Conservation (phyloP, 805 yeast species). For the Wickerhamomyces alni region DNA sequence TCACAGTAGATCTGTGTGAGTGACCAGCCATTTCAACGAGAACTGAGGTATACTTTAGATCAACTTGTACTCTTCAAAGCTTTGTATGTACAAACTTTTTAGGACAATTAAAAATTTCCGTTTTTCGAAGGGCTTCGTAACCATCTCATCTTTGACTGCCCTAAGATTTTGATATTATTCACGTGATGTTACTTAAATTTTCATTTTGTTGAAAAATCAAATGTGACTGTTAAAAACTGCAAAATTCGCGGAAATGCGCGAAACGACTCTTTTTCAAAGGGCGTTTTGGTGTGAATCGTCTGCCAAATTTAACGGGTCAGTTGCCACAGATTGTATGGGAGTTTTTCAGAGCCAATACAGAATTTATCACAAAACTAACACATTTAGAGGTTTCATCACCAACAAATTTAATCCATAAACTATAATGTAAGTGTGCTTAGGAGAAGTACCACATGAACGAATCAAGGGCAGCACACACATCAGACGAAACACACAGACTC, state of each 20-base stretch:
- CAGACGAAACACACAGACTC: too few relatives aligned
- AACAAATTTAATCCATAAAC: slow-evolving; percentile 14
- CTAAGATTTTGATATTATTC: not conserved
- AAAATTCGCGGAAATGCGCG: not conserved
- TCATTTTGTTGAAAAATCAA: not conserved
- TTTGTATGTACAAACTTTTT: not conserved
- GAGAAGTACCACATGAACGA: too few relatives aligned
- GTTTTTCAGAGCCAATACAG: slow-evolving; percentile 1
- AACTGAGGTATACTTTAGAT: not conserved
- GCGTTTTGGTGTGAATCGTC: not conserved
- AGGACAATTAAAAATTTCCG: not conserved
- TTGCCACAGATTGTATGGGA: not conserved
- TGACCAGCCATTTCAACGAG: slow-evolving; percentile 53
- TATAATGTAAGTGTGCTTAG: slow-evolving; percentile 16
- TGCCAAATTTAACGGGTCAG: not conserved
- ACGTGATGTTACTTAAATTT: slow-evolving; percentile 6
- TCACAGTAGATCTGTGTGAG: slow-evolving; percentile 79
- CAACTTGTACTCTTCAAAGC: not conserved
- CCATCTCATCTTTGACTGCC: slow-evolving; percentile 9
- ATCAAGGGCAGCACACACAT: too few relatives aligned
- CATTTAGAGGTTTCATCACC: slow-evolving; percentile 1
- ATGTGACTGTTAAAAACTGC: not conserved
- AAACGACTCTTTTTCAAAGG: not conserved
- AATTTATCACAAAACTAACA: slow-evolving; percentile 1
- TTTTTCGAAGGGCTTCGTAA: slow-evolving; percentile 8